phyloP scores from a whole-genome alignment of 768 basidiomycete species.

The Rhodotorula kratochvilovae region DNA sequence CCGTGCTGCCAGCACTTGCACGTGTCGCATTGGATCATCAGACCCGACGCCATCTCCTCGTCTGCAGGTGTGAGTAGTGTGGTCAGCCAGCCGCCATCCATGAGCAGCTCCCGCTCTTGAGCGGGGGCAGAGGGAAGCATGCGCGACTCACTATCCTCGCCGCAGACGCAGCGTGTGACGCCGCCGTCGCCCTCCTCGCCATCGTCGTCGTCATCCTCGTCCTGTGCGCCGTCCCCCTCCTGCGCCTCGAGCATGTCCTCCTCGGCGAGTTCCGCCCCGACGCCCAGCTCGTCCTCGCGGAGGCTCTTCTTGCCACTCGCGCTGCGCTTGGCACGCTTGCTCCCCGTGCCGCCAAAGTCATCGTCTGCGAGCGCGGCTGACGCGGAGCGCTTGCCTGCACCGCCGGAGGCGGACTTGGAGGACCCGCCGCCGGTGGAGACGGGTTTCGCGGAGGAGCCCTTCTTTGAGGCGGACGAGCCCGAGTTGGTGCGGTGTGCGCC shows the following conservation, averaged over 20 bases:
- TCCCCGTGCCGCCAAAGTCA: background rate
- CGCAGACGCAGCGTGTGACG: slow-evolving; percentile 79
- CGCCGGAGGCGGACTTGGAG: background rate
- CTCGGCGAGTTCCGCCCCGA: slow-evolving; percentile 13
- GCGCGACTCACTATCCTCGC: slow-evolving; percentile 61
- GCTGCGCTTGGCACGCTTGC: slow-evolving; percentile 18
- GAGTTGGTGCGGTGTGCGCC: too few relatives aligned
- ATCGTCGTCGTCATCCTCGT: slow-evolving; percentile 47
- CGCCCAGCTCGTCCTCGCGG: slow-evolving; percentile 31
- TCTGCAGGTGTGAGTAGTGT: slow-evolving; percentile 53
- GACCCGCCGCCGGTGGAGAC: background rate
- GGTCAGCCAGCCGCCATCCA: too few relatives aligned
- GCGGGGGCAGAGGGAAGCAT: slow-evolving; percentile 19
- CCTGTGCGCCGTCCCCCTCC: background rate
- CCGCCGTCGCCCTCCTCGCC: slow-evolving; percentile 56
- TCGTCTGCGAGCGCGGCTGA: slow-evolving; percentile 3
- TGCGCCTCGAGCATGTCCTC: background rate
- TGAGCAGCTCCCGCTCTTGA: background rate
- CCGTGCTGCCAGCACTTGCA: slow-evolving; percentile 99
- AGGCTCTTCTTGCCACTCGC: slow-evolving; percentile 20
- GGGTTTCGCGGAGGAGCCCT: background rate
- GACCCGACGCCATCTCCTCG: slow-evolving; percentile 59
- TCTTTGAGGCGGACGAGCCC: background rate
- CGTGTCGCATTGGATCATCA: slow-evolving; percentile 95
- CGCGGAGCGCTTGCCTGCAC: background rate